These are phyloP conservation scores for Colletotrichum aenigma DNA, from an alignment of 2,329 filamentous ascomycete genomes.

Conservation along the genomic window DNA sequence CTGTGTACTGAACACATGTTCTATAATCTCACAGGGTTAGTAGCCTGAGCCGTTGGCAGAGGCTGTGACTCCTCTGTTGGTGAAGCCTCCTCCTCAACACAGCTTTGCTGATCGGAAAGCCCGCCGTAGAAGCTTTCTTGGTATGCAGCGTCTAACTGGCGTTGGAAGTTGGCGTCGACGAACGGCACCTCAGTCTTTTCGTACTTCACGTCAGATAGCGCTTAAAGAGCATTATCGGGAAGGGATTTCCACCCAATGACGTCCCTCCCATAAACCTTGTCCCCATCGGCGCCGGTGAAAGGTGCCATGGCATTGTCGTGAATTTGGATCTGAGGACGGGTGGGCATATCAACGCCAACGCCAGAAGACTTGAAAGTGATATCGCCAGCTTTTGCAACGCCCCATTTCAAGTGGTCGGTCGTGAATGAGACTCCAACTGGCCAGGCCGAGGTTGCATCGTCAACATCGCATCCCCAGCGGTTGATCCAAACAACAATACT, in stretches of 20 bases:
- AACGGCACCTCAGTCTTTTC: not conserved
- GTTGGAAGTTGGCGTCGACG: not conserved
- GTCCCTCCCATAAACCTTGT: not conserved
- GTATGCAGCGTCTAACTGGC: not conserved
- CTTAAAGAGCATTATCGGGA: not conserved
- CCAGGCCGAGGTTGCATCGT: not conserved
- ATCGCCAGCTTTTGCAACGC: not conserved
- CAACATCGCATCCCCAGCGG: not conserved
- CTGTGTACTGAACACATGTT: fast-evolving
- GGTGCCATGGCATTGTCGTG: not conserved
- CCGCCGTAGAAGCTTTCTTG: not conserved
- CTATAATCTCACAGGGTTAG: not conserved
- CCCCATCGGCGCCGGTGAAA: not conserved
- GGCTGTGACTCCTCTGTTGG: not conserved
- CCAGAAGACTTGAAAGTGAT: not conserved
- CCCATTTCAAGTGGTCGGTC: not conserved
- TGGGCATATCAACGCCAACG: not conserved
- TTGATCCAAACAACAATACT: not conserved
- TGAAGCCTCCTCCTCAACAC: not conserved
- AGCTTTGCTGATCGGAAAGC: not conserved
- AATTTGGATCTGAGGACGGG: not conserved
- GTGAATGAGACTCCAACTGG: not conserved
- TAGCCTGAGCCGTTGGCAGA: not conserved
- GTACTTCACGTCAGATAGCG: not conserved
- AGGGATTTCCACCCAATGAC: not conserved